Evolutionary conservation across 179 eudicot species (phyloP).

Genomic region (Amaranthus tricolor): DNA sequence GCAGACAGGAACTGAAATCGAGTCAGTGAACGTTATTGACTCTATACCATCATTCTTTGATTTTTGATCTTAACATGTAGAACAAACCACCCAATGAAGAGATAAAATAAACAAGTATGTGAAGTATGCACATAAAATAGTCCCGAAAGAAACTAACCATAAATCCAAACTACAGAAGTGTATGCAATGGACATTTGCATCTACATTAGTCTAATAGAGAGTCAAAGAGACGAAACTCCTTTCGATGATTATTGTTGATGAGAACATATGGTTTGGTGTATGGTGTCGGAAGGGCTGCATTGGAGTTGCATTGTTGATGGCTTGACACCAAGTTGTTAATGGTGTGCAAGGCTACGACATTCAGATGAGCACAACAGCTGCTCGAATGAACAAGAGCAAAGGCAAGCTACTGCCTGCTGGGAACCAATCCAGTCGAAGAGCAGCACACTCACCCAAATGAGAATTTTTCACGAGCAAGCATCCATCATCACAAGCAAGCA

Average conservation of each 20-base stretch:
- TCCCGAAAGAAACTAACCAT: neutral
- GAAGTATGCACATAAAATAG: neutral
- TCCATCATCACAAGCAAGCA: too few species aligned
- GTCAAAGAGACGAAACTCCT: slow-evolving; percentile 1
- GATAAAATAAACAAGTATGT: neutral
- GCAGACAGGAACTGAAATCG: slow-evolving; percentile 23
- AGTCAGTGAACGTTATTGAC: slow-evolving; percentile 7
- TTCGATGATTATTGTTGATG: neutral
- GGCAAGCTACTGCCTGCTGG: too few species aligned
- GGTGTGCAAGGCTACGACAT: too few species aligned
- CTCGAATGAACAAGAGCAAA: too few species aligned
- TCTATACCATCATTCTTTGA: neutral
- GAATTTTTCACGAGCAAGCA: too few species aligned
- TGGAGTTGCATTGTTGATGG: too few species aligned
- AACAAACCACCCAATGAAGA: neutral
- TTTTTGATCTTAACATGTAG: neutral
- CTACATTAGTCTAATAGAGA: slow-evolving; percentile 1
- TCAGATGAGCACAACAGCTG: too few species aligned
- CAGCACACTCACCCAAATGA: too few species aligned
- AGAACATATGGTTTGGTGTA: too few species aligned
- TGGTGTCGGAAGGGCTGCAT: too few species aligned
- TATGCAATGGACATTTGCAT: neutral
- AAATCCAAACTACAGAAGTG: neutral
- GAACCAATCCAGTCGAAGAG: too few species aligned
- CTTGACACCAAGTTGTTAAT: too few species aligned